These are phyloP conservation scores for Striga asiatica DNA, from an alignment of 257 asterid genomes.

Conservation along the genomic window DNA sequence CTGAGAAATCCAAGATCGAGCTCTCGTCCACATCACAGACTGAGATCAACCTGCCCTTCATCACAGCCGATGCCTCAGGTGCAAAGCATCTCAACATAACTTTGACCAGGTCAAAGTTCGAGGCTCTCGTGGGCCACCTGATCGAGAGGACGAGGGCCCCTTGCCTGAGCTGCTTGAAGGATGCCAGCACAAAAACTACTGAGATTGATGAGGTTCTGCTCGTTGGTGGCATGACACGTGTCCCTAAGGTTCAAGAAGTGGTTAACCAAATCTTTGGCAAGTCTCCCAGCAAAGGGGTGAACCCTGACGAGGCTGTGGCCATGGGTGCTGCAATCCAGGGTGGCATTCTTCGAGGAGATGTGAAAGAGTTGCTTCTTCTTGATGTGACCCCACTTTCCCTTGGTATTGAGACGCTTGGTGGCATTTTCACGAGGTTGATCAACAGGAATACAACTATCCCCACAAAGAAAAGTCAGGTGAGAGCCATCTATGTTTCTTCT, in stretches of 20 bases:
- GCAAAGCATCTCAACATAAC: conserved; percentile 62
- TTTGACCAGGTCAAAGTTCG: conserved; percentile 59
- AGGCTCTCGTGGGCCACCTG: conserved; percentile 46
- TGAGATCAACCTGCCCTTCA: conserved; percentile 60
- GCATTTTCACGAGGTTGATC: conserved; percentile 61
- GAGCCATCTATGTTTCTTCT: not conserved
- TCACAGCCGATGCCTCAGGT: conserved; percentile 63
- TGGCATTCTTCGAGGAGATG: conserved; percentile 65
- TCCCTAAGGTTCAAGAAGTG: conserved; percentile 63
- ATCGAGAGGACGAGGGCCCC: conserved; percentile 65
- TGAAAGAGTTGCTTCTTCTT: conserved; percentile 59
- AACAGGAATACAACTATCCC: conserved; percentile 71
- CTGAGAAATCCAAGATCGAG: conserved; percentile 73
- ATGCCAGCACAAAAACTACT: conserved; percentile 48
- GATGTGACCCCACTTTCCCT: conserved; percentile 74
- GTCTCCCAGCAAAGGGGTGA: conserved; percentile 72
- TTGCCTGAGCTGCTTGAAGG: conserved; percentile 67
- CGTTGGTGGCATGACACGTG: conserved; percentile 79
- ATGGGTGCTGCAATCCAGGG: conserved; percentile 84
- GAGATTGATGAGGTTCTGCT: conserved; percentile 72
- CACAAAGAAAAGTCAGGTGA: conserved; percentile 64
- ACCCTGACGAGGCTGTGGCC: conserved; percentile 77
- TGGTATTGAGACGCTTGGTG: conserved; percentile 70
- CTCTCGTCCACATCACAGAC: conserved; percentile 67
- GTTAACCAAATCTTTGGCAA: conserved; percentile 65